Evolutionary conservation across 2,329 filamentous ascomycete species (phyloP).

Genomic region (Aureobasidium sp.): DNA sequence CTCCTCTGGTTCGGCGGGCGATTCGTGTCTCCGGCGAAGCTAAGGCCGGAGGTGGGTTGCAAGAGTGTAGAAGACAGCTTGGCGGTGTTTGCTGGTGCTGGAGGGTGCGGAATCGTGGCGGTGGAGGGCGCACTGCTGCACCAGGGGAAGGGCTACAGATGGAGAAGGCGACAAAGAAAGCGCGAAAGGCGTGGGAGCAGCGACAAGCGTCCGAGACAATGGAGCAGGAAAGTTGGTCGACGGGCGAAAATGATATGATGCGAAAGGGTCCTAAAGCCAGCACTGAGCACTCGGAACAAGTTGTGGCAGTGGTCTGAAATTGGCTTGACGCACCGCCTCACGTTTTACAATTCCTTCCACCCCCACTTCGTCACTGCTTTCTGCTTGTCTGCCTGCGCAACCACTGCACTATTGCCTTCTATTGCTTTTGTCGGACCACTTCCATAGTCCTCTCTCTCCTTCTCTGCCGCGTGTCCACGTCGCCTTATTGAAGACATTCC

Average conservation of each 20-base stretch:
- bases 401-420: background rate
- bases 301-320: background rate
- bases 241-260: slow-evolving; percentile 6
- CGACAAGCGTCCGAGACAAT: background rate
- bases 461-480: background rate
- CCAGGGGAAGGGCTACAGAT: background rate
- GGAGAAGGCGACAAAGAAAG: background rate
- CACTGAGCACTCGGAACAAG: background rate
- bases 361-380: background rate
- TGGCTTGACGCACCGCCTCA: too few species aligned
- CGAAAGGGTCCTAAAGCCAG: background rate
- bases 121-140: background rate
- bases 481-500: background rate
- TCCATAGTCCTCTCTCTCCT: background rate
- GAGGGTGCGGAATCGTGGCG: slow-evolving; percentile 2
- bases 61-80: slow-evolving; percentile 92
- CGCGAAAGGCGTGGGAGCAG: background rate
- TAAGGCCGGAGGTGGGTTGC: slow-evolving; percentile 58
- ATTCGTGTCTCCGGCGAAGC: slow-evolving; percentile 78
- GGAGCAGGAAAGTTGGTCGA: background rate
- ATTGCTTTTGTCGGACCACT: background rate
- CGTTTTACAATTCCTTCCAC: too few species aligned
- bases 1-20: slow-evolving; percentile 55
- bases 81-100: slow-evolving; percentile 57
- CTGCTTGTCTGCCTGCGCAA: too few species aligned